Evolutionary conservation across 495 filamentous ascomycete genomes (phyloP), one percentile per base, ranked within the genome.

Genomic region (Pyronema domesticum): DNA sequence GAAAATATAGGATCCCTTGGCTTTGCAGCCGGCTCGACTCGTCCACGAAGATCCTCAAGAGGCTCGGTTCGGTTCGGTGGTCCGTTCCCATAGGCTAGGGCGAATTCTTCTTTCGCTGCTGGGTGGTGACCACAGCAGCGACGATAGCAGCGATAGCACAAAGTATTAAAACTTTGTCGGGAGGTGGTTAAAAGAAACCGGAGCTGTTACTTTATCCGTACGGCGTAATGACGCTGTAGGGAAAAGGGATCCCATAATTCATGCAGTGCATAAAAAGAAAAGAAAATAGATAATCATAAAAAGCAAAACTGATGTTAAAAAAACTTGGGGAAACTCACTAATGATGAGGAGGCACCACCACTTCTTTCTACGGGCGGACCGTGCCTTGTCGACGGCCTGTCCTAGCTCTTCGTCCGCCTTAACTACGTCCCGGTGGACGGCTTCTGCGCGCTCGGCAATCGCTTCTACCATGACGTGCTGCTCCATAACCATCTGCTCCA

Each of bases 311-410:
- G 23, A 43, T n/a, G 35, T 15, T 39, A 35, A 37, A 6, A 7
- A 37, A 35, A 46, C 5, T 3, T 15, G 57, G 56, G 45, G 52
- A 54, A 46, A 85, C 83, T 71, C 79, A 89, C 85, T 72, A 58
- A 76, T 65, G 59, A 96, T 84, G 61, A 82, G 76, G 65, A 95
- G 68, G 69, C 88, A 94, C 64, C 85, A 89, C 91, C 91, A 98
- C 84, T 96, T 98, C 87, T 94, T 95, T 72, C 80, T 84, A 57
- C 85, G 77, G 37, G 82, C 80, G 50, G 76, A 76, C 61, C 80
- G 71, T n/a, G 93, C 89, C 57, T 83, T 93, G 35, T 71, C 71
- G 46, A 94, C 81, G 13, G 89, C 93, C 14, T 73, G 73, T 44
- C 72, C 78, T 37, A 96, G 78, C 69, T 96, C 76, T 51, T 76